Percentiles rank a stretch among this genome's conserved stretches.
Evolutionary conservation across 805 yeast species (phyloP).

Genomic region (Ogataea angusta): DNA sequence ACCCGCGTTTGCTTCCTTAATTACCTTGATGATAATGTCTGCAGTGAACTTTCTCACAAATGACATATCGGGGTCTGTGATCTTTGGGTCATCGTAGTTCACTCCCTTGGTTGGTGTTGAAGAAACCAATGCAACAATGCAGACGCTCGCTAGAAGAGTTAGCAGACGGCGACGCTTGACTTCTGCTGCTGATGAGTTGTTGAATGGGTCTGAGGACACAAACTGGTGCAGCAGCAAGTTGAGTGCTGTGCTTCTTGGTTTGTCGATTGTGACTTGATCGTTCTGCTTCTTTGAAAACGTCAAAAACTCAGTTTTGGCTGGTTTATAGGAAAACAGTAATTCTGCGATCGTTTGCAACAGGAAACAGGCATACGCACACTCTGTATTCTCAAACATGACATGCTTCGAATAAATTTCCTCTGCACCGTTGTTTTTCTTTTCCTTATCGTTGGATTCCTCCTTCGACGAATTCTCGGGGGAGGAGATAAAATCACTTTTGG

Average conservation of each 20-base stretch:
- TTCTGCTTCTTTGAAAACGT: constrained; percentile 62
- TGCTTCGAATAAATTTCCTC: constrained; percentile 24
- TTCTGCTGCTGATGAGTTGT: constrained; percentile 33
- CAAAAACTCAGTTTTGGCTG: constrained; percentile 76
- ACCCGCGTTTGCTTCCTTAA: constrained; percentile 48
- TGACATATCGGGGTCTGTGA: constrained; percentile 64
- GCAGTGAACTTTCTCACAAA: constrained; percentile 71
- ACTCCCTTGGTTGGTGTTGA: constrained; percentile 51
- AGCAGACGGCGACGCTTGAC: constrained; percentile 52
- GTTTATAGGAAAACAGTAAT: constrained; percentile 71
- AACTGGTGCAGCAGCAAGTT: constrained; percentile 76
- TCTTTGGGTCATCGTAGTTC: constrained; percentile 42
- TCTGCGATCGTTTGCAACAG: constrained; percentile 68
- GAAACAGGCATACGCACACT: constrained; percentile 65
- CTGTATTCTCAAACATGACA: constrained; percentile 44
- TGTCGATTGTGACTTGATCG: constrained; percentile 37
- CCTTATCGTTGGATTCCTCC: constrained; percentile 17
- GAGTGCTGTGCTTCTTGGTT: constrained; percentile 74
- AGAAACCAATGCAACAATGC: constrained; percentile 61
- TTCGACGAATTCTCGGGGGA: constrained; percentile 21
- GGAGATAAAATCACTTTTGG: constrained; percentile 27
- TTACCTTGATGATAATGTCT: constrained; percentile 61
- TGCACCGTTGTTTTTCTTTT: constrained; percentile 16
- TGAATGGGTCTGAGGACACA: constrained; percentile 50
- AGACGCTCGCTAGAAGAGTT: constrained; percentile 58